Evolutionary conservation across 2,329 filamentous ascomycete genomes (phyloP), one percentile per base, ranked within the genome.

Genomic region (Ophidiomyces ophidiicola): DNA sequence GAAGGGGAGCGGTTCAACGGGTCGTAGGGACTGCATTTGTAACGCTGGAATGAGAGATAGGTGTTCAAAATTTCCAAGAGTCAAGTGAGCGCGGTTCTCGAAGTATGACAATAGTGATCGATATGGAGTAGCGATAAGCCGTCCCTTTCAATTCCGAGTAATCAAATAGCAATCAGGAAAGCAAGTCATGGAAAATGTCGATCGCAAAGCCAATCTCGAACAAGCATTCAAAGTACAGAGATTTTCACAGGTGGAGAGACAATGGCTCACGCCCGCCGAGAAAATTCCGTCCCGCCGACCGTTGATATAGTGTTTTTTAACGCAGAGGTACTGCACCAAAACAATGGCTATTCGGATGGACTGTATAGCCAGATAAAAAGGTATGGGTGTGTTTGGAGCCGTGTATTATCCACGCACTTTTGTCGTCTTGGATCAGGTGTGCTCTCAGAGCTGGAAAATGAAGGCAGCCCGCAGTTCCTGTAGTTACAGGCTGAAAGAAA

Each of bases 21-120:
- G 39, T 24, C 40, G 44, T 48, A 48, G 30, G 36, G 44, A 48
- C 41, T 48, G 46, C 46, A 48, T 46, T 36, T 44, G 46, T 41
- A 36, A 40, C 14, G 31, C 26, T 20, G 19, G 32, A 12, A 11
- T 25, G 6, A 14, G 29, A 10, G 10, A 25, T 15, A 37, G 17
- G 10, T 30, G 21, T 23, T n/a, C n/a, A n/a, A 25, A 19, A n/a
- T 25, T 32, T 5, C 8, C 25, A 39, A 33, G 20, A 6, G 12
- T 18, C 12, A n/a, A 21, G 18, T 14, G 6, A n/a, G 26, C 26
- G 15, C 5, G 24, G 10, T 6, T 14, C 10, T 21, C n/a, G 17
- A 2, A 20, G 14, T 6, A n/a, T n/a, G n/a, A n/a, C n/a, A n/a
- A 20, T 6, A 18, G 30, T 18, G 4, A 8, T 15, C 8, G 30